Conservation (phyloP, 371 early-diverging fungal species). For the Mycotypha africana region DNA sequence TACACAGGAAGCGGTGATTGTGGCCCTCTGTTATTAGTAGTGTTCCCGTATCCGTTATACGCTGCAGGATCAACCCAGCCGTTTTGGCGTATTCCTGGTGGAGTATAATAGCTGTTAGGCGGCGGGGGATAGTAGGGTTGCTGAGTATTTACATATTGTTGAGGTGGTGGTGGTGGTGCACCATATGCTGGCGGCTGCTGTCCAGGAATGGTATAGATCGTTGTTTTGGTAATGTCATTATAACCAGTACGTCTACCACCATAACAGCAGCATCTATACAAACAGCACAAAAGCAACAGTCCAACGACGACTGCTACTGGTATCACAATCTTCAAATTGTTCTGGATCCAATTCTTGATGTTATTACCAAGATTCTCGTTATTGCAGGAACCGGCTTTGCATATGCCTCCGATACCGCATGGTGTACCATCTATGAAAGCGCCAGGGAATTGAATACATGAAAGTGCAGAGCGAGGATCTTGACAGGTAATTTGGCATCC, state of each 20-base stretch:
- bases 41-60: constrained; percentile 48
- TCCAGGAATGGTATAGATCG: constrained; percentile 14
- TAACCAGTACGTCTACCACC: constrained; percentile 13
- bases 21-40: neutral
- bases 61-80: constrained; percentile 50
- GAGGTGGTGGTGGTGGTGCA: constrained; percentile 7
- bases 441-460: constrained; percentile 73
- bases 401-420: constrained; percentile 75
- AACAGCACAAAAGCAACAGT: constrained; percentile 50
- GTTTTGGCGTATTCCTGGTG: constrained; percentile 10
- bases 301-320: constrained; percentile 54
- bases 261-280: constrained; percentile 46
- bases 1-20: constrained; percentile 17
- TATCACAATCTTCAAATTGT: constrained; percentile 48
- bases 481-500: constrained; percentile 67
- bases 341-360: constrained; percentile 38
- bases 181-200: constrained; percentile 10
- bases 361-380: constrained; percentile 18
- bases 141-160: constrained; percentile 11
- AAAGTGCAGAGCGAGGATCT: constrained; percentile 39
- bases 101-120: constrained; percentile 9
- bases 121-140: constrained; percentile 24
- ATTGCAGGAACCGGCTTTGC: constrained; percentile 46
- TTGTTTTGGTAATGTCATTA: constrained; percentile 12
- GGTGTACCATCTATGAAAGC: constrained; percentile 85